Conservation (phyloP, 371 early-diverging fungal genomes). For the Mitosporidium daphniae region DNA sequence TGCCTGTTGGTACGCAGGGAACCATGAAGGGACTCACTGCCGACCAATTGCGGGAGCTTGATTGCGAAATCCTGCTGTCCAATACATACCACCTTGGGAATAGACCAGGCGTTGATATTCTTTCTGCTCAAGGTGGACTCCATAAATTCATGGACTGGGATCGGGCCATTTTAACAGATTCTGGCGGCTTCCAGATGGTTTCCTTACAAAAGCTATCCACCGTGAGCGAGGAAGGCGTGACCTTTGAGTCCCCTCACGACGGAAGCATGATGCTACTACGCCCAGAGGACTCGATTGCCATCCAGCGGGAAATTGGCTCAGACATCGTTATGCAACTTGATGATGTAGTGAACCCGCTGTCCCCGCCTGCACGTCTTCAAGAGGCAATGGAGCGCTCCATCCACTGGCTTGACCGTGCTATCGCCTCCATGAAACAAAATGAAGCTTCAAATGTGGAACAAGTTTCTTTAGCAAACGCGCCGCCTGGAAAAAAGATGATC, state of each 20-base stretch:
- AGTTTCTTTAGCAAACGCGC: background rate
- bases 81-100: constrained; percentile 25
- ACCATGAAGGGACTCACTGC: constrained; percentile 51
- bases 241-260: constrained; percentile 46
- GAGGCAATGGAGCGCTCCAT: constrained; percentile 68
- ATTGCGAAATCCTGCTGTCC: constrained; percentile 54
- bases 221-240: constrained; percentile 62
- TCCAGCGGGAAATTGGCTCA: constrained; percentile 69
- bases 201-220: constrained; percentile 36
- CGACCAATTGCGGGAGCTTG: constrained; percentile 29
- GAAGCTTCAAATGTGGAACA: background rate
- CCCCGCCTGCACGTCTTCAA: constrained; percentile 36
- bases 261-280: constrained; percentile 42
- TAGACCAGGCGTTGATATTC: constrained; percentile 25
- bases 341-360: constrained; percentile 60
- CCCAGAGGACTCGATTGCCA: constrained; percentile 61
- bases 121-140: constrained; percentile 32
- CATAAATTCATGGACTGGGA: constrained; percentile 60
- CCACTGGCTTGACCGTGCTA: constrained; percentile 72
- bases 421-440: constrained; percentile 26
- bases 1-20: constrained; percentile 91
- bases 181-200: constrained; percentile 83
- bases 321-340: constrained; percentile 92
- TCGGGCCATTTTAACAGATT: constrained; percentile 43
- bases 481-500: background rate